phyloP scores from a whole-genome alignment of 108 stramenopile genomes.

The Pseudonitzschia multistriata region DNA sequence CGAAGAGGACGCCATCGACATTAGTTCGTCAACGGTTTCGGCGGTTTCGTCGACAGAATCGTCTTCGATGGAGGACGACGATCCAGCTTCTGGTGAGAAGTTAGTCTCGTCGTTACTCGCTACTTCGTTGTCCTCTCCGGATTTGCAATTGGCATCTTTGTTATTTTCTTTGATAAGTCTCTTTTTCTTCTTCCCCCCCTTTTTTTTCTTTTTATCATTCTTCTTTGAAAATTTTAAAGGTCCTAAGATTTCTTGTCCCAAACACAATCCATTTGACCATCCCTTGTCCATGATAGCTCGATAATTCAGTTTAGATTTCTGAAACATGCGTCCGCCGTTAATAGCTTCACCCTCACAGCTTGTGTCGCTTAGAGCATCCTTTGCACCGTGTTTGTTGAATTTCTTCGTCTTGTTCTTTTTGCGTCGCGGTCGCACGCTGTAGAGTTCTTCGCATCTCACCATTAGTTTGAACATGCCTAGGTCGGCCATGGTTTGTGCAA shows the following conservation, averaged over 20 bases:
- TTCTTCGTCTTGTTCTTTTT: conserved; percentile 19
- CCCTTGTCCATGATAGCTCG: conserved; percentile 27
- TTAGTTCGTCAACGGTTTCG: not conserved
- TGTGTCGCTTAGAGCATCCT: conserved; percentile 24
- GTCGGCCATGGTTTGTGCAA: conserved; percentile 20
- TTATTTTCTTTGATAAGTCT: not conserved
- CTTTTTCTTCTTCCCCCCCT: not conserved
- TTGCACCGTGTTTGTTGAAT: conserved; percentile 11
- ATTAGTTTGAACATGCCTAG: conserved; percentile 28
- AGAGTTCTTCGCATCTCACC: conserved; percentile 25
- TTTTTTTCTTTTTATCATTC: conserved; percentile 1
- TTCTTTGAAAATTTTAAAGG: not conserved
- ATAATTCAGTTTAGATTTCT: conserved; percentile 17
- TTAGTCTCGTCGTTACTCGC: not conserved
- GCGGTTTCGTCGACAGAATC: not conserved
- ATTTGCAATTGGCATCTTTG: not conserved
- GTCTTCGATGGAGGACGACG: not conserved
- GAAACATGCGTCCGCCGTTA: conserved; percentile 25
- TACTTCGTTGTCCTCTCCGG: not conserved
- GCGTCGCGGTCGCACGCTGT: conserved; percentile 25
- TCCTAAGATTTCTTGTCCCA: not conserved
- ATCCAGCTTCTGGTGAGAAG: not conserved
- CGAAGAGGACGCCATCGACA: not conserved
- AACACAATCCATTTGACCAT: conserved; percentile 20
- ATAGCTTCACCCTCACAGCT: conserved; percentile 1